A percentile compares a stretch with the other conserved stretches of the same genome.
Conservation (phyloP, 2,329 filamentous ascomycete species). For the Drechslera avenae region DNA sequence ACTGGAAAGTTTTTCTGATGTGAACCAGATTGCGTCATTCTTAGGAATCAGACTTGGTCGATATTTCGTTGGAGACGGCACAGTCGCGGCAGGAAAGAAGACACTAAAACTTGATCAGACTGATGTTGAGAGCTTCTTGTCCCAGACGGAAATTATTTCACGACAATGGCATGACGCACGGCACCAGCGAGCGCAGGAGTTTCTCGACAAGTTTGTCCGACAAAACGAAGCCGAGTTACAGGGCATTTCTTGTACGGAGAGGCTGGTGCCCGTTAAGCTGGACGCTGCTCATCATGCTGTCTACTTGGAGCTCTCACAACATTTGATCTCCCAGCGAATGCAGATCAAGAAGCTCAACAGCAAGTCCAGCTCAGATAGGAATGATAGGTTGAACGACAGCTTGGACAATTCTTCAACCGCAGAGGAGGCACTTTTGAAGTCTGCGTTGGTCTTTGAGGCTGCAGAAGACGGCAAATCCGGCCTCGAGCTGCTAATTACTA, state of each 20-base stretch:
- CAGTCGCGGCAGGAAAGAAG: conserved; percentile 54
- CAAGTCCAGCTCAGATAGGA: conserved; percentile 46
- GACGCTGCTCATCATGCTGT: conserved; percentile 56
- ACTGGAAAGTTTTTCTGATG: conserved; percentile 62
- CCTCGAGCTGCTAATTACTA: conserved; percentile 19
- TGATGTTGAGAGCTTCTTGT: conserved; percentile 61
- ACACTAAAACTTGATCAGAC: conserved; percentile 38
- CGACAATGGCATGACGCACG: conserved; percentile 59
- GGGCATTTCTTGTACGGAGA: conserved; percentile 52
- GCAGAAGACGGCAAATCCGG: conserved; percentile 15
- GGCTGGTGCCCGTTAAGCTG: conserved; percentile 52
- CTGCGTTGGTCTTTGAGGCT: conserved; percentile 37
- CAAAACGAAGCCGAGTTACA: conserved; percentile 42
- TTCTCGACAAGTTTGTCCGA: conserved; percentile 60
- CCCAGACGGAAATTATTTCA: conserved; percentile 57
- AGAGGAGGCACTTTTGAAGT: conserved; percentile 61
- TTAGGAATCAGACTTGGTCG: conserved; percentile 61
- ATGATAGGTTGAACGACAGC: conserved; percentile 52
- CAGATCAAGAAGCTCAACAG: conserved; percentile 48
- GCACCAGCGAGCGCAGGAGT: conserved; percentile 59
- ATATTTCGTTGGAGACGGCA: conserved; percentile 55
- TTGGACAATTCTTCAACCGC: conserved; percentile 53
- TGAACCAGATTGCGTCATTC: conserved; percentile 63
- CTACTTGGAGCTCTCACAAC: conserved; percentile 62
- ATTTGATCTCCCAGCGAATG: conserved; percentile 59